phyloP scores from a whole-genome alignment of 2,329 filamentous ascomycete genomes.

The Tolypocladium album region DNA sequence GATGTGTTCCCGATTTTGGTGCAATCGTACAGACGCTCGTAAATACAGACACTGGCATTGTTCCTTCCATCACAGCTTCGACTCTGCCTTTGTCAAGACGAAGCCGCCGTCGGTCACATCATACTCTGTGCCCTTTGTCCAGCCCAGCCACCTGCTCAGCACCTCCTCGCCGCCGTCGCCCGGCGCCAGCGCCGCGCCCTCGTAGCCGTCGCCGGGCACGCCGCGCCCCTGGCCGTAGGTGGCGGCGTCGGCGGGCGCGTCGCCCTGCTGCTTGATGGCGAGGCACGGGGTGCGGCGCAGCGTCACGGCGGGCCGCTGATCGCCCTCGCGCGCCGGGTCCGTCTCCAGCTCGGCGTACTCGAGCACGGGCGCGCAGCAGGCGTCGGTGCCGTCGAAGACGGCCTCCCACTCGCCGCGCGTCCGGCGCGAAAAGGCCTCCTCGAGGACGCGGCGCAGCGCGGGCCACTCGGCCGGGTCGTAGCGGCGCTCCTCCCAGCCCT shows the following conservation, averaged over 20 bases:
- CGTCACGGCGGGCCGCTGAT: conserved; percentile 61
- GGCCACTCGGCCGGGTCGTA: conserved; percentile 58
- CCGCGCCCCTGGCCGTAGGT: conserved; percentile 54
- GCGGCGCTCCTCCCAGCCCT: conserved; percentile 40
- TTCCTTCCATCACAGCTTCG: conserved; percentile 18
- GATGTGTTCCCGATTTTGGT: background rate
- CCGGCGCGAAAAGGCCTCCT: conserved; percentile 53
- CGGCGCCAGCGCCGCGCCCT: conserved; percentile 44
- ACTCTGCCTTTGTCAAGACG: conserved; percentile 27
- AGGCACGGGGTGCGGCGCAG: conserved; percentile 59
- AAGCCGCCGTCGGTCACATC: conserved; percentile 53
- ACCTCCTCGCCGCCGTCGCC: conserved; percentile 64
- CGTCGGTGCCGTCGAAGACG: conserved; percentile 83
- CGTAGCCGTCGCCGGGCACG: conserved; percentile 58
- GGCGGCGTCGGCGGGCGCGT: conserved; percentile 18
- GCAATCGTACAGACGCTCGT: background rate
- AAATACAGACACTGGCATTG: background rate
- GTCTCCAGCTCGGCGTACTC: conserved; percentile 60
- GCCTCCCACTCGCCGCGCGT: conserved; percentile 71
- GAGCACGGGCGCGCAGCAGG: conserved; percentile 83
- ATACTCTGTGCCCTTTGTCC: conserved; percentile 62
- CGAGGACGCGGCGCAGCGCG: conserved; percentile 50
- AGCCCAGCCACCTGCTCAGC: conserved; percentile 65
- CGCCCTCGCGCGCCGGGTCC: conserved; percentile 41
- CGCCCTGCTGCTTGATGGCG: conserved; percentile 39